These are phyloP conservation scores for Colletotrichum brevisporum DNA, from an alignment of 2,329 filamentous ascomycete species.

Conservation along the genomic window DNA sequence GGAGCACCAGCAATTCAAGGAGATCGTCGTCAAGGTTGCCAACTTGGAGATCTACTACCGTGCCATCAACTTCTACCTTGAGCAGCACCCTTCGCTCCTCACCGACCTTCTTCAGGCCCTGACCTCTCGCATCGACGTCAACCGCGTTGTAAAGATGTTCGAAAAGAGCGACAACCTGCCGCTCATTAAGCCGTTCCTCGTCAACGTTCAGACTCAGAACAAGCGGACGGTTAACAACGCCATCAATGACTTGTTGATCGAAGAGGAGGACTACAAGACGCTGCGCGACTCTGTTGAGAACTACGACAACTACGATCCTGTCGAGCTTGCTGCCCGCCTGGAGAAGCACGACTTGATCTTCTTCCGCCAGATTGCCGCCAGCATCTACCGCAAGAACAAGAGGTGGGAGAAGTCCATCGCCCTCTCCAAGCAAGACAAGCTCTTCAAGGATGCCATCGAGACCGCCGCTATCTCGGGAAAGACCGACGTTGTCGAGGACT, in stretches of 20 bases:
- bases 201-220: slow-evolving; percentile 97
- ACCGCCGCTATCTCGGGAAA: slow-evolving; percentile 94
- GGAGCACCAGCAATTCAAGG: slow-evolving; percentile 99
- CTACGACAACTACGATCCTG: slow-evolving; percentile 98
- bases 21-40: slow-evolving; percentile 96
- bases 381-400: slow-evolving; percentile 99
- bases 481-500: slow-evolving; percentile 92
- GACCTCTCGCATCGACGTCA: slow-evolving; percentile 95
- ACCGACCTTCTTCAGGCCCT: slow-evolving; percentile 95
- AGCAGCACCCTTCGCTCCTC: slow-evolving; percentile 94
- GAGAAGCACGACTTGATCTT: slow-evolving; percentile 99
- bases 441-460: slow-evolving; percentile 99
- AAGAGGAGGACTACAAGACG: slow-evolving; percentile 99
- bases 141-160: slow-evolving; percentile 99
- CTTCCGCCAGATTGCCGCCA: slow-evolving; percentile 98
- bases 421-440: slow-evolving; percentile 98
- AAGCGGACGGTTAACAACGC: slow-evolving; percentile 98
- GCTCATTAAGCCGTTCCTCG: slow-evolving; percentile 97
- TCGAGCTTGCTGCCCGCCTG: slow-evolving; percentile 89
- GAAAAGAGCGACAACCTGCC: slow-evolving; percentile 98
- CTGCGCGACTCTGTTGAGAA: slow-evolving; percentile 97
- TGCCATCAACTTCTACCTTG: slow-evolving; percentile 95
- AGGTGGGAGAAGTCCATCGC: slow-evolving; percentile 99
- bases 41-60: slow-evolving; percentile 99
- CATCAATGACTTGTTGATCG: slow-evolving; percentile 97